phyloP scores from a whole-genome alignment of 2,329 filamentous ascomycete genomes.

The Claviceps sp. region DNA sequence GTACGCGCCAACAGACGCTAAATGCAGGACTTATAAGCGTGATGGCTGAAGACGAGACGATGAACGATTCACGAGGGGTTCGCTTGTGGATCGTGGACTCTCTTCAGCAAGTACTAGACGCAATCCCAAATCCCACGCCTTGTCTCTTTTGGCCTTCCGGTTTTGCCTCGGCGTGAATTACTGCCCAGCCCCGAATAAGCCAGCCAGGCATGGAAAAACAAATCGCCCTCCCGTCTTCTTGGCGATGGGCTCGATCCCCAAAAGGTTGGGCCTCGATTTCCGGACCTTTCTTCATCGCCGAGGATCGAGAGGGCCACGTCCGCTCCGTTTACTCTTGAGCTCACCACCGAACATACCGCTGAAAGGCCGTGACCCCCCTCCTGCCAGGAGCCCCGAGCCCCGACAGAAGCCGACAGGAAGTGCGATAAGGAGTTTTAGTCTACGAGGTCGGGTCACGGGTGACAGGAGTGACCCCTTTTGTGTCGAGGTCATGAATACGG shows the following conservation, averaged over 20 bases:
- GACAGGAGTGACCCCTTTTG: neutral
- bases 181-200: neutral
- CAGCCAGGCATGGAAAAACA: neutral
- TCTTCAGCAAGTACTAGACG: neutral
- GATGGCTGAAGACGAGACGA: no score
- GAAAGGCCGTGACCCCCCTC: constrained; percentile 3
- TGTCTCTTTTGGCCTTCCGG: neutral
- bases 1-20: no score
- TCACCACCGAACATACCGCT: constrained; percentile 5
- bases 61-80: no score
- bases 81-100: no score
- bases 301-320: constrained; percentile 7
- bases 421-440: no score
- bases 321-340: constrained; percentile 7
- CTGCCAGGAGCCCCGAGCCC: neutral
- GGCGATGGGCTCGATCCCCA: neutral
- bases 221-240: neutral
- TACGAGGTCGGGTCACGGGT: no score
- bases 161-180: neutral
- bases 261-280: constrained; percentile 7
- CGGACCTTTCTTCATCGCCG: constrained; percentile 3
- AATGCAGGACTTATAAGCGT: no score
- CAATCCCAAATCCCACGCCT: neutral
- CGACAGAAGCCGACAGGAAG: neutral
- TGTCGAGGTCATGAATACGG: constrained; percentile 2